Conservation (phyloP, 1,284 basidiomycete genomes). For the Rhodotorula sp. region DNA sequence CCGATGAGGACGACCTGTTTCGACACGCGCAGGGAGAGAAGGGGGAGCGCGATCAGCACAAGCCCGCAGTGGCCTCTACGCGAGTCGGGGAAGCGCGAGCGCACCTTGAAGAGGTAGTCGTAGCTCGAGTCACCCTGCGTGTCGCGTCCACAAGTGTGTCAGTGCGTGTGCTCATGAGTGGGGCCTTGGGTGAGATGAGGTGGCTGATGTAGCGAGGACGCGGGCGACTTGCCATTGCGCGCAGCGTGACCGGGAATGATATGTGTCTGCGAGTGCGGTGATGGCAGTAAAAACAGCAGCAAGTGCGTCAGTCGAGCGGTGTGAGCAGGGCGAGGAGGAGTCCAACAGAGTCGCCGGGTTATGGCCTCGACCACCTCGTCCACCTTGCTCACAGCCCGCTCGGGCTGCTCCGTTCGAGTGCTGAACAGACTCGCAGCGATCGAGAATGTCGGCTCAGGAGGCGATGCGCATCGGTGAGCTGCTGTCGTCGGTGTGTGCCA, state of each 20-base stretch:
- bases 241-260: background rate
- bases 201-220: background rate
- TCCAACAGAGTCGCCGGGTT: background rate
- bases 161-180: background rate
- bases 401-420: no score
- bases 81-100: slow-evolving; percentile 21
- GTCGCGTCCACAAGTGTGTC: background rate
- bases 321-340: background rate
- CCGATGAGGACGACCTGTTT: slow-evolving; percentile 91
- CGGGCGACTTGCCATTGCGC: background rate
- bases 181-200: slow-evolving; percentile 3
- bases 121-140: slow-evolving; percentile 54
- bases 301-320: background rate
- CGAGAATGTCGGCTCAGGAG: slow-evolving; percentile 21
- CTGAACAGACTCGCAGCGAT: background rate
- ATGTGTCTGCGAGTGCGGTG: background rate
- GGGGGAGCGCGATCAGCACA: slow-evolving; percentile 15
- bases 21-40: background rate
- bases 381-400: background rate
- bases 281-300: background rate
- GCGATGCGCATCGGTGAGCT: slow-evolving; percentile 24
- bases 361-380: background rate
- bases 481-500: background rate
- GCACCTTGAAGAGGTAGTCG: slow-evolving; percentile 93
- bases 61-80: no score